Percentiles rank a stretch among this genome's conserved stretches.
Evolutionary conservation across 129 eudicot species (phyloP).

Genomic region (Pittosporum tobira): DNA sequence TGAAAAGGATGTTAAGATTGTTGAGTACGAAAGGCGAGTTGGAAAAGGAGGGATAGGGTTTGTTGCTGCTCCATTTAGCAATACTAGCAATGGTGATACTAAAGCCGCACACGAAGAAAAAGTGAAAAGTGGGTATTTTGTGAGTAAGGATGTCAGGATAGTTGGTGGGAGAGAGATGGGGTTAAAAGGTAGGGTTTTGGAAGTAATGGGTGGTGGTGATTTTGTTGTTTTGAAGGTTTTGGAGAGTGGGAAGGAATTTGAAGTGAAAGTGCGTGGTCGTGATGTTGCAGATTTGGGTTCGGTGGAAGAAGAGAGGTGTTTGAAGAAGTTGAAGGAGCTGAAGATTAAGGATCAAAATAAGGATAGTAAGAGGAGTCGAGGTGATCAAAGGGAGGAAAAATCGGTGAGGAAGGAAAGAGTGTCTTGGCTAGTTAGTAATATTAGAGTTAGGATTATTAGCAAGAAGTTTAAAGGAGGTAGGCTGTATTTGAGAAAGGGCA

Average conservation of each 20-base stretch:
- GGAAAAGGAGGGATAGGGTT: slow-evolving; percentile 79
- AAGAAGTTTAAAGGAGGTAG: slow-evolving; percentile 66
- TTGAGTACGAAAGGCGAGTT: slow-evolving; percentile 33
- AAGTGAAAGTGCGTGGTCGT: slow-evolving; percentile 16
- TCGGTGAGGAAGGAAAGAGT: slow-evolving; percentile 10
- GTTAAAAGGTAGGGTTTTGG: slow-evolving; percentile 38
- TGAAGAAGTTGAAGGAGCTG: slow-evolving; percentile 36
- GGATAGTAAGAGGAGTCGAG: slow-evolving; percentile 24
- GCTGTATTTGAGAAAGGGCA: slow-evolving; percentile 67
- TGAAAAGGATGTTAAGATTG: slow-evolving; percentile 67
- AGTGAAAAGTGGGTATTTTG: slow-evolving; percentile 14
- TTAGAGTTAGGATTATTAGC: slow-evolving; percentile 68
- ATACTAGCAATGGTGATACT: neutral
- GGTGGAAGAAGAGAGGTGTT: slow-evolving; percentile 44
- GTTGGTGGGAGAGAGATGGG: slow-evolving; percentile 53
- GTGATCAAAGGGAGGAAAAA: slow-evolving; percentile 21
- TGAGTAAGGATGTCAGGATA: slow-evolving; percentile 44
- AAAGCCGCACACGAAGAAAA: slow-evolving; percentile 5
- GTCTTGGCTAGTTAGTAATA: slow-evolving; percentile 64
- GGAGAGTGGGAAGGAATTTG: slow-evolving; percentile 30
- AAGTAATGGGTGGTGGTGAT: slow-evolving; percentile 28
- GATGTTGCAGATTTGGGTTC: slow-evolving; percentile 53
- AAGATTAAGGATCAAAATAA: slow-evolving; percentile 17
- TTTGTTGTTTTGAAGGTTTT: slow-evolving; percentile 28
- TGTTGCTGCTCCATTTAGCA: slow-evolving; percentile 18